Conservation (phyloP, 257 asterid genomes). For the Solanum paucissectum region DNA sequence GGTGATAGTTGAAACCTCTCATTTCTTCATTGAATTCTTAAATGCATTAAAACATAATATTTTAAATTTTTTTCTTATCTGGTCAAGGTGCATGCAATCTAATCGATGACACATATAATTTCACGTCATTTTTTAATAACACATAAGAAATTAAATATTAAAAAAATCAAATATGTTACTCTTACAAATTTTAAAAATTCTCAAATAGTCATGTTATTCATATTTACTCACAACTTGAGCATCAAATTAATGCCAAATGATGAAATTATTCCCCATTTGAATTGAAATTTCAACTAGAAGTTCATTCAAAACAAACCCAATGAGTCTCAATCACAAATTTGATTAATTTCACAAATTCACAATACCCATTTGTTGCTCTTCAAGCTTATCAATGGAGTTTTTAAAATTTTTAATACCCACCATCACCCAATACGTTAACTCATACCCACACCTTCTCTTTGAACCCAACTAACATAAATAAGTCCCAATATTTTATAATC, state of each 20-base stretch:
- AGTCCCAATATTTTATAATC: too few species aligned
- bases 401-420: background rate
- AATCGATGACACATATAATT: too few species aligned
- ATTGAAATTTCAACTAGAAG: background rate
- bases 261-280: background rate
- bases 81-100: background rate
- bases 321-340: background rate
- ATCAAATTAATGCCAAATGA: background rate
- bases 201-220: too few species aligned
- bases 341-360: background rate
- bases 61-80: too few species aligned
- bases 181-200: too few species aligned
- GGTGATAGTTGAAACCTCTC: too few species aligned
- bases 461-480: background rate
- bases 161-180: background rate
- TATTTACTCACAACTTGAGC: background rate
- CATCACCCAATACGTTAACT: background rate
- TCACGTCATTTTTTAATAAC: background rate
- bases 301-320: background rate
- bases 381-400: too few species aligned
- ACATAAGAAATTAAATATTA: too few species aligned
- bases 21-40: background rate
- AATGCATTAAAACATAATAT: too few species aligned
- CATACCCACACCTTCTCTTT: background rate
- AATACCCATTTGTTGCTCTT: too few species aligned